Base-by-base conservation (phyloP, 257 asterid genomes). In the Haberlea rhodopensis region DNA sequence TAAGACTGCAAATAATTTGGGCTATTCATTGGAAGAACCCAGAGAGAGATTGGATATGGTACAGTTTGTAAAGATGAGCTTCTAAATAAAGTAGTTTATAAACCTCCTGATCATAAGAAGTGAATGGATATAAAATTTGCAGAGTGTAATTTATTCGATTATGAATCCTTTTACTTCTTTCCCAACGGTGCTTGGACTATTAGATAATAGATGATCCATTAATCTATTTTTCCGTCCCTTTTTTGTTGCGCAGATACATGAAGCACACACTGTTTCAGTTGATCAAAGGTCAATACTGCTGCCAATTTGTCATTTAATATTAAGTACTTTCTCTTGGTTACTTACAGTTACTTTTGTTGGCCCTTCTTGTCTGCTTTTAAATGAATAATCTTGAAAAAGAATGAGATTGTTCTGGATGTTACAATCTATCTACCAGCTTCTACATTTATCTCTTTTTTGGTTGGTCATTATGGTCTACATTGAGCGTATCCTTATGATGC, bases 221-320 rank as follows among this genome's bases (percentile, higher is more conserved):
- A 32, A 60, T 60, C 37, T 65, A 13, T 31, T 24, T 34, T 53
- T 8, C 48, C 58, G 31, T 66, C 32, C n/a, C n/a, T 27, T 40
- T 67, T 48, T 52, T 68, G 40, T 51, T 45, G 57, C 69, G 70
- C 77, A 75, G 81, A 75, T 25, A 37, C 77, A 54, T 63, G 76
- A 60, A 53, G 58, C 73, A n/a, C 66, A 54, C 2, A 59, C 21
- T 26, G 55, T 29, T 57, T 45, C 79, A 29, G 74, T 57, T 61
- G 71, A 71, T 67, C 57, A 60, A 71, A 76, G 84, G 84, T 80
- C 70, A 49, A 52, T 24, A 43, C 3, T 63, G 53, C 67, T 59
- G 48, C 67, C 23, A 22, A 29, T 48, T 26, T 70, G 51, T 18
- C 53, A 34, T 27, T 15, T 29, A 26, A 8, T 66, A 13, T 32